Percentiles rank a stretch among this genome's conserved stretches.
These are phyloP conservation scores for Penstemon eatonii DNA, from an alignment of 257 asterid species.

Conservation along the genomic window DNA sequence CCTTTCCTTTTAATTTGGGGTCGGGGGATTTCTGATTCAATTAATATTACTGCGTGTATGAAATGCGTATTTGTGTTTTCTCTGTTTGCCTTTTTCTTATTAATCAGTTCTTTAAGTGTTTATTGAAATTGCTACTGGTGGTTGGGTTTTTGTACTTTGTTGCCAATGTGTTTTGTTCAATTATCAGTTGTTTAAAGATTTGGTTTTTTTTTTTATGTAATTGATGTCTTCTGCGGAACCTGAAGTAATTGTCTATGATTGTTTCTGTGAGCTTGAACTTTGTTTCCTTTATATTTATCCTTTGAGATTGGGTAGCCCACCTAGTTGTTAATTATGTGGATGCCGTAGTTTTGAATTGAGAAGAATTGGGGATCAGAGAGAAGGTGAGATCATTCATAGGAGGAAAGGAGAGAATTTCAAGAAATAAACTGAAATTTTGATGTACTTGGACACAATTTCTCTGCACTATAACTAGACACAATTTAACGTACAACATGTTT, in stretches of 20 bases:
- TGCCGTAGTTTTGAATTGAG: too few relatives aligned
- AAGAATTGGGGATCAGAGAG: too few relatives aligned
- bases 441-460: too few relatives aligned
- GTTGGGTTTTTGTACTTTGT: not conserved
- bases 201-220: not conserved
- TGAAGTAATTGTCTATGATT: not conserved
- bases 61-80: not conserved
- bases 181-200: not conserved
- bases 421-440: too few relatives aligned
- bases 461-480: too few relatives aligned
- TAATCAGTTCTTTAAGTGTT: not conserved
- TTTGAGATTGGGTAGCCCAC: too few relatives aligned
- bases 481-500: too few relatives aligned
- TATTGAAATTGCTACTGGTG: conserved; percentile 20
- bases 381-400: too few relatives aligned
- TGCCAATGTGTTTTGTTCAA: not conserved
- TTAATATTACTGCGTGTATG: not conserved
- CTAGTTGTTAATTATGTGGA: too few relatives aligned
- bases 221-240: conserved; percentile 1
- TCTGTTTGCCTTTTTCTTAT: conserved; percentile 10
- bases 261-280: not conserved
- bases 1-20: not conserved
- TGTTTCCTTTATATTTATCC: too few relatives aligned
- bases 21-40: not conserved
- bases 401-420: too few relatives aligned